A percentile compares a stretch with the other conserved stretches of the same genome.
Evolutionary conservation across 1,284 basidiomycete genomes (phyloP).

Genomic region (Leccinum griseonigrum): DNA sequence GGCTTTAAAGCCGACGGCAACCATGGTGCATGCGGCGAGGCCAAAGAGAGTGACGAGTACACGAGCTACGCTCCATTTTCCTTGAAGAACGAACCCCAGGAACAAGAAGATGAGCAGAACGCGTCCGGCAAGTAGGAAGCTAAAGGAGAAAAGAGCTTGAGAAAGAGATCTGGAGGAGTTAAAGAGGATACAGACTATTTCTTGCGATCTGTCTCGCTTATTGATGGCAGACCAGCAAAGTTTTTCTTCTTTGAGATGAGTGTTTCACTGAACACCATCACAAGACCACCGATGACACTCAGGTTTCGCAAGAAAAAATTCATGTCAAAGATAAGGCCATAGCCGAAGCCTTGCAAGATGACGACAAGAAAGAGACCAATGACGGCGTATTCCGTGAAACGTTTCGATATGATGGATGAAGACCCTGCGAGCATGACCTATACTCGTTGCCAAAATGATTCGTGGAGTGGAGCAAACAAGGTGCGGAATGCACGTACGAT

Average conservation of each 20-base stretch:
- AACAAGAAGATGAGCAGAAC: slow-evolving; percentile 99
- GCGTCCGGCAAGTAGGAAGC: slow-evolving; percentile 96
- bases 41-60: slow-evolving; percentile 86
- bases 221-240: slow-evolving; percentile 89
- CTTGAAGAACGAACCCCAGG: slow-evolving; percentile 96
- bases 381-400: slow-evolving; percentile 86
- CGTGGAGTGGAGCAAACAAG: neutral
- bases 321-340: slow-evolving; percentile 94
- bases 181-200: slow-evolving; percentile 77
- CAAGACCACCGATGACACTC: slow-evolving; percentile 87
- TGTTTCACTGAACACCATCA: slow-evolving; percentile 98
- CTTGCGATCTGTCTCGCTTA: slow-evolving; percentile 94
- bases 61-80: slow-evolving; percentile 84
- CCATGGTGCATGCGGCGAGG: slow-evolving; percentile 93
- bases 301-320: slow-evolving; percentile 99
- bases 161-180: slow-evolving; percentile 5
- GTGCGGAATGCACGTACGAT: slow-evolving; percentile 57
- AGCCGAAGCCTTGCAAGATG: slow-evolving; percentile 91
- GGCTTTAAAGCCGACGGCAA: slow-evolving; percentile 98
- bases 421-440: slow-evolving; percentile 91
- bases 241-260: slow-evolving; percentile 84
- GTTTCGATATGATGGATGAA: slow-evolving; percentile 85
- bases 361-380: slow-evolving; percentile 90
- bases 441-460: neutral
- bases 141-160: slow-evolving; percentile 30